Conservation (phyloP, 352 stramenopile species). For the Globisporangium nunn region DNA sequence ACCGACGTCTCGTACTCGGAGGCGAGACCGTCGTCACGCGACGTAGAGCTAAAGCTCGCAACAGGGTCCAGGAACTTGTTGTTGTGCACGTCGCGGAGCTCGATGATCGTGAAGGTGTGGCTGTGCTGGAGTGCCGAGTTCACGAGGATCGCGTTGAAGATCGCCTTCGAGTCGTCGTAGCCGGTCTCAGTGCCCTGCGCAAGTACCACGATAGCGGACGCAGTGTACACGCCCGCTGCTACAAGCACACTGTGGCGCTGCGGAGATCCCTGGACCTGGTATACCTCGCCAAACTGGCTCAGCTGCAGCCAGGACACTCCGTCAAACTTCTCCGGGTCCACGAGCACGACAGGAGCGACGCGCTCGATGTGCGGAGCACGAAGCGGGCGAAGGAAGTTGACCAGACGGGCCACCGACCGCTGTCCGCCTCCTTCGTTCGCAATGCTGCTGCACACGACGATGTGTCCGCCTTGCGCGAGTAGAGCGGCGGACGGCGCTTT, state of each 20-base stretch:
- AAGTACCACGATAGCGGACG: conserved; percentile 74
- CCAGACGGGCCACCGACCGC: conserved; percentile 50
- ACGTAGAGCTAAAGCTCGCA: conserved; percentile 42
- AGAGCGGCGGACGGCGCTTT: conserved; percentile 32
- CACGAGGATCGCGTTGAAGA: conserved; percentile 83
- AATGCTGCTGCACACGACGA: conserved; percentile 80
- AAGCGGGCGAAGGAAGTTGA: conserved; percentile 72
- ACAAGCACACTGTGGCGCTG: conserved; percentile 68
- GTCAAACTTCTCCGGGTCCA: conserved; percentile 65
- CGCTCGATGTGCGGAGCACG: conserved; percentile 61
- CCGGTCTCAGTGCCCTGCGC: conserved; percentile 65
- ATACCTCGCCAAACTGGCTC: conserved; percentile 63
- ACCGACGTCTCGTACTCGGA: conserved; percentile 1
- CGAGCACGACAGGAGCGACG: conserved; percentile 65
- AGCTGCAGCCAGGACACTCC: conserved; percentile 60
- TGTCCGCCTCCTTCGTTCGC: conserved; percentile 49
- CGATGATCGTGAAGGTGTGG: conserved; percentile 80
- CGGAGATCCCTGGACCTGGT: conserved; percentile 70
- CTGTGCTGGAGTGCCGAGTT: conserved; percentile 61
- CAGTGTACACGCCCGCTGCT: conserved; percentile 68
- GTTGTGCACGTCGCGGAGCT: conserved; percentile 79
- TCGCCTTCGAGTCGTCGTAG: conserved; percentile 79
- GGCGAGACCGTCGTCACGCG: conserved; percentile 4
- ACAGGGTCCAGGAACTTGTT: conserved; percentile 79
- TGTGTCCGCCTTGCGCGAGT: conserved; percentile 48